These are phyloP conservation scores for Colletotrichum agaves DNA, from an alignment of 2,329 filamentous ascomycete species.

Conservation along the genomic window DNA sequence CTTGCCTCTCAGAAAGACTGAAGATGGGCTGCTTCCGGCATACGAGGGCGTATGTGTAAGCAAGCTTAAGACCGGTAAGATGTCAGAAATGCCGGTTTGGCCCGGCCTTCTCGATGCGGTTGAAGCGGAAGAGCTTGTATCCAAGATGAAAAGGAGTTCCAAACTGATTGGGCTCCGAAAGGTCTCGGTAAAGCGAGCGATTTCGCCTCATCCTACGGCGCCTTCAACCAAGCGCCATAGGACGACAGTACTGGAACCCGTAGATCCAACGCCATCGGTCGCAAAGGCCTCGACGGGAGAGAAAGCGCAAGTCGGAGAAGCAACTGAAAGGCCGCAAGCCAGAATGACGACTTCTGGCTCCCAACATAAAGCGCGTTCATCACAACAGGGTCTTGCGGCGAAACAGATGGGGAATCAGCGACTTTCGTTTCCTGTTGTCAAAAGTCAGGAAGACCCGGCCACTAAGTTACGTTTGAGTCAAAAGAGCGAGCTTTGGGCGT, in stretches of 20 bases:
- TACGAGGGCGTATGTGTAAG: conserved; percentile 55
- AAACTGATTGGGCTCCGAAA: not conserved
- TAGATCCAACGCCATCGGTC: too few species aligned
- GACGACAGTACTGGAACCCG: not conserved
- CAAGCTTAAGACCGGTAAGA: conserved; percentile 51
- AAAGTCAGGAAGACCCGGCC: conserved; percentile 75
- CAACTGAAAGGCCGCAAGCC: not conserved
- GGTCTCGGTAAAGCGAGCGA: conserved; percentile 8
- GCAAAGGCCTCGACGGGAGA: not conserved
- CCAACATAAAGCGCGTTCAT: conserved; percentile 17
- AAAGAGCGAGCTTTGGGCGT: conserved; percentile 28
- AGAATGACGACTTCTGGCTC: conserved; percentile 10
- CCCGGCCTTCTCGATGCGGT: conserved; percentile 53
- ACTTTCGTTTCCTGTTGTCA: conserved; percentile 79
- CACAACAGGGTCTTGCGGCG: conserved; percentile 17
- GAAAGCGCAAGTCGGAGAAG: not conserved
- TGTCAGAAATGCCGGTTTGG: conserved; percentile 51
- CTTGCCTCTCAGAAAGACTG: not conserved
- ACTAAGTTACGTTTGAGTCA: conserved; percentile 76
- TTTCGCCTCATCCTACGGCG: conserved; percentile 1
- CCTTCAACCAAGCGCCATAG: conserved; percentile 18
- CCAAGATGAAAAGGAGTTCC: conserved; percentile 38
- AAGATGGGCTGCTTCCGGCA: conserved; percentile 28
- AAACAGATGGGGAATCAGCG: conserved; percentile 48
- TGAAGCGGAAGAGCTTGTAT: conserved; percentile 52